Base-by-base conservation (phyloP, 2,329 filamentous ascomycete species). In the Fusarium subglutinans region DNA sequence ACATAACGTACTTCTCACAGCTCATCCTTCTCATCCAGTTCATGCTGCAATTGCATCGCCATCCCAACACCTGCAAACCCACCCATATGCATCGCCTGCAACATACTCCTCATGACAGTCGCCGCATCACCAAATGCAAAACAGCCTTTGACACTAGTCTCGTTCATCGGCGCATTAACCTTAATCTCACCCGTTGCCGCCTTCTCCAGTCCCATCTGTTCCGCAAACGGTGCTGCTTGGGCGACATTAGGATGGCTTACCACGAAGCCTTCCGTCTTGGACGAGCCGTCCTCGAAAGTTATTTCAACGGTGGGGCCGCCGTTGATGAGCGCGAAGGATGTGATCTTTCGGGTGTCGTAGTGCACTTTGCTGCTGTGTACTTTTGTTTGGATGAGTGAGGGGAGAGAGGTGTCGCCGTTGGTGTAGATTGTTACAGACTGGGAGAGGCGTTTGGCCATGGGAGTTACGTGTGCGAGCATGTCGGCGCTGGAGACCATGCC, bases 41-140 rank as follows among this genome's bases (percentile, higher is more conserved):
- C 79, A 22, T 28, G 58, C 67, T 77, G 72, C 55, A 82, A 47
- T 63, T 80, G 76, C 37, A 60, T 59, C 28, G 73, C 76, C 66
- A 80, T 70, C 1, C 81, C 82, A 12, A 55, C 67, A 10, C 70
- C 81, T 12, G 75, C 77, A 40, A 82, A 69, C 2, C 66, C 68
- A 1, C 81, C 81, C 76, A 76, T 80, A 8, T 75, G 43, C 59
- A 77, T 63, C 2, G 82, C 83, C 66, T 77, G 67, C 33, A 78
- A 28, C 2, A 78, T 79, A 9, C 75, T 77, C 73, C 76, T 81
- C 55, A 83, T 74, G 65, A 74, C 67, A 15, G 79, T 79, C 17
- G 78, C 80, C 59, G 82, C 85, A 78, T 91, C 89, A 0, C 89
- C 89, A 2, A 82, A 86, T 0, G 87, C 88, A 79, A 87, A 89